These are phyloP conservation scores for Phalaenopsis equestris DNA, from an alignment of 106 monocot genomes.

Conservation along the genomic window DNA sequence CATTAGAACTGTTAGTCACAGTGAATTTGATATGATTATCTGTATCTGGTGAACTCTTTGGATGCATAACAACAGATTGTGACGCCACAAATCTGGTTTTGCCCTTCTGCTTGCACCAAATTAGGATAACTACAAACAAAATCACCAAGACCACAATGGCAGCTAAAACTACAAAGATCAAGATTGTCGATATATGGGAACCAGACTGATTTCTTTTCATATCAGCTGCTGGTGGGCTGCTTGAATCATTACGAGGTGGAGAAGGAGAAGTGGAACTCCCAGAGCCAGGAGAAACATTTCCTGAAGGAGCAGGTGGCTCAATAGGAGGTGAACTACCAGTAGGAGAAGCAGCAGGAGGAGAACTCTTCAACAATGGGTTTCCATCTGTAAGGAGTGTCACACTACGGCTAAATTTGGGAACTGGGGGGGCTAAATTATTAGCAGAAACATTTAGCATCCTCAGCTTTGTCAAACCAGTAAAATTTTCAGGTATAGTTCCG, in stretches of 20 bases:
- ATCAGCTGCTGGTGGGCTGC: neutral
- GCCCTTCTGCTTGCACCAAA: slow-evolving; percentile 12
- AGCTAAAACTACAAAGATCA: slow-evolving; percentile 13
- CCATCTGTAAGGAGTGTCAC: slow-evolving; percentile 30
- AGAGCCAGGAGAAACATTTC: neutral
- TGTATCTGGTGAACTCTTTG: slow-evolving; percentile 28
- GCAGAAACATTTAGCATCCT: slow-evolving; percentile 39
- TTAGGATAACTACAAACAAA: slow-evolving; percentile 9
- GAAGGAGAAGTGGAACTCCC: slow-evolving; percentile 5
- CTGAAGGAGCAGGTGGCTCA: neutral
- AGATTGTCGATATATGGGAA: neutral
- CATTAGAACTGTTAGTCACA: slow-evolving; percentile 15
- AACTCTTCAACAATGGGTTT: slow-evolving; percentile 32
- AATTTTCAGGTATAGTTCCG: slow-evolving; percentile 32
- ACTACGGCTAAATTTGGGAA: slow-evolving; percentile 32
- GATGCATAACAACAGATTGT: slow-evolving; percentile 35
- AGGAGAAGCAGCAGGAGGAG: slow-evolving; percentile 5
- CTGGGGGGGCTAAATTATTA: slow-evolving; percentile 47
- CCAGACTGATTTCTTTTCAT: neutral
- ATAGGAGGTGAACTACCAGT: neutral
- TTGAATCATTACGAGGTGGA: neutral
- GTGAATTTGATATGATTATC: slow-evolving; percentile 33
- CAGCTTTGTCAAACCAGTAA: slow-evolving; percentile 31
- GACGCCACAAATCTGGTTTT: slow-evolving; percentile 6
- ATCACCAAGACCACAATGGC: slow-evolving; percentile 11